Percentiles rank a stretch among this genome's conserved stretches.
These are phyloP conservation scores for Populus hybrid DNA, from an alignment of 441 rosid species.

Conservation along the genomic window DNA sequence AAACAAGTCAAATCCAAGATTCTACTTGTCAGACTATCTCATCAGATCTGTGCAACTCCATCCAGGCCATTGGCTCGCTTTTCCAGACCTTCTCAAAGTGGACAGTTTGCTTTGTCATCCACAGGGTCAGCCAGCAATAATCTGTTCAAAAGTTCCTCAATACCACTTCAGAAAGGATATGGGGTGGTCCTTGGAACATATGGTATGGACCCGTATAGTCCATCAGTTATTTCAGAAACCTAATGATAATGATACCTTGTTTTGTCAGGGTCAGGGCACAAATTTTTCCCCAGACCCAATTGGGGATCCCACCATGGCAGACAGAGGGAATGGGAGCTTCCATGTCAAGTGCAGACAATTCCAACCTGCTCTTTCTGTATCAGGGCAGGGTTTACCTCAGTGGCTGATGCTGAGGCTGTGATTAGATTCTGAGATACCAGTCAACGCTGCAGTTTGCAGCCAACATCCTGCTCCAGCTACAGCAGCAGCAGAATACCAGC, in stretches of 20 bases:
- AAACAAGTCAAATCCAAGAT: constrained; percentile 46
- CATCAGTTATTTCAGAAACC: constrained; percentile 44
- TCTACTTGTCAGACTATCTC: constrained; percentile 37
- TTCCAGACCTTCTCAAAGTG: constrained; percentile 48
- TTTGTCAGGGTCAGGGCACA: constrained; percentile 46
- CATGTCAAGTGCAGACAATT: constrained; percentile 49
- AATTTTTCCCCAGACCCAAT: constrained; percentile 47
- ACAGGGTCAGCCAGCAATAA: constrained; percentile 53
- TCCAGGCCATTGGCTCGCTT: constrained; percentile 38
- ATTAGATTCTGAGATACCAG: constrained; percentile 86
- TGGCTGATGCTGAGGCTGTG: constrained; percentile 72
- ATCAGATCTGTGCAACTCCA: constrained; percentile 42
- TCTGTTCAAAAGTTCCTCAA: constrained; percentile 44
- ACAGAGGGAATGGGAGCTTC: constrained; percentile 35
- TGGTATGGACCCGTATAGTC: constrained; percentile 40
- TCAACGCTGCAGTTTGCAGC: constrained; percentile 95
- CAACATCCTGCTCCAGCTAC: constrained; percentile 82
- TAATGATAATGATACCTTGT: constrained; percentile 31
- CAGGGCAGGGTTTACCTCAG: constrained; percentile 51
- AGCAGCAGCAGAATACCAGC: constrained; percentile 53
- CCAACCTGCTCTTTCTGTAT: constrained; percentile 47
- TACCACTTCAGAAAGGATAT: constrained; percentile 44
- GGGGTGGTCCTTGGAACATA: constrained; percentile 44
- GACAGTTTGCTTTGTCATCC: constrained; percentile 50
- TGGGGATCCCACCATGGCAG: constrained; percentile 37